These are phyloP conservation scores for Paecilomyces sp. DNA, from an alignment of 2,329 filamentous ascomycete species.

Conservation along the genomic window DNA sequence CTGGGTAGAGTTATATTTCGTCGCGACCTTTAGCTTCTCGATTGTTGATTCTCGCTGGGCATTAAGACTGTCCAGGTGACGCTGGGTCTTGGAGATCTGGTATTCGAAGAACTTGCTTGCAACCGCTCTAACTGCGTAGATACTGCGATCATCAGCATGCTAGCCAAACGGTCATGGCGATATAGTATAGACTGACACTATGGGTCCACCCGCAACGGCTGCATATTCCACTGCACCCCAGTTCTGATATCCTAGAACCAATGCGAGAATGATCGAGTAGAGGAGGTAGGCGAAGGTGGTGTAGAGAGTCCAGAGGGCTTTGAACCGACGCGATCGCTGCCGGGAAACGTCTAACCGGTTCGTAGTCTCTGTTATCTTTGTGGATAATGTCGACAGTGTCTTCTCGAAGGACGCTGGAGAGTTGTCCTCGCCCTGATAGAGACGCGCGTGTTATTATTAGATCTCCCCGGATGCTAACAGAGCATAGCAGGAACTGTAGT, in stretches of 20 bases:
- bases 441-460: conserved; percentile 1
- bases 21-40: conserved; percentile 87
- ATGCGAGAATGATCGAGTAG: conserved; percentile 69
- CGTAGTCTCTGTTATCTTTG: conserved; percentile 71
- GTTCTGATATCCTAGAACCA: conserved; percentile 78
- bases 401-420: conserved; percentile 93
- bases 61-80: conserved; percentile 65
- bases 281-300: conserved; percentile 85
- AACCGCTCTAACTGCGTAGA: conserved; percentile 64
- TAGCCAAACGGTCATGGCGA: neutral
- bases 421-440: conserved; percentile 60
- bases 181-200: conserved; percentile 51
- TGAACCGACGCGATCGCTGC: conserved; percentile 66
- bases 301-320: conserved; percentile 84
- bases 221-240: conserved; percentile 73
- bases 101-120: conserved; percentile 71
- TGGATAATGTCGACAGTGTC: conserved; percentile 70
- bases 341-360: conserved; percentile 66
- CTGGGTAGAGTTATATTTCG: conserved; percentile 91
- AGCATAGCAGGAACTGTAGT: neutral
- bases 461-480: neutral
- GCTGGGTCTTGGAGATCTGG: conserved; percentile 63
- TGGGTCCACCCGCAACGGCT: conserved; percentile 68
- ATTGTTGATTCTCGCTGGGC: conserved; percentile 80
- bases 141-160: conserved; percentile 47